Evolutionary conservation across 2,329 filamentous ascomycete species (phyloP).

Genomic region (Ascochyta lentis): DNA sequence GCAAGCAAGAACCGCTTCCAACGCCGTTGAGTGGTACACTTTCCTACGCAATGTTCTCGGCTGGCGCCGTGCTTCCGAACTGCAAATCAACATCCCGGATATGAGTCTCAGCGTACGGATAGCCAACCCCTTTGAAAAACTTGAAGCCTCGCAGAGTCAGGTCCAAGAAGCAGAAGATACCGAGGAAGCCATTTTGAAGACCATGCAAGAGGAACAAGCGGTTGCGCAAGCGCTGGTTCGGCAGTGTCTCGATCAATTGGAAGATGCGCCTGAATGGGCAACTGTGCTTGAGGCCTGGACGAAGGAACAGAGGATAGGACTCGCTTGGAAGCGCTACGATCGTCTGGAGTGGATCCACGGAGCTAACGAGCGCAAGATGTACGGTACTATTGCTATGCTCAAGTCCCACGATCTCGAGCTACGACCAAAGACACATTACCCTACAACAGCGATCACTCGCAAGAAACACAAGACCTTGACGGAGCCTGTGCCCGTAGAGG

Average conservation of each 20-base stretch:
- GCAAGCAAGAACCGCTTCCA: conserved; percentile 65
- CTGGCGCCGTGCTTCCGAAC: conserved; percentile 61
- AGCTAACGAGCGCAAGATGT: conserved; percentile 71
- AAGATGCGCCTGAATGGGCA: conserved; percentile 63
- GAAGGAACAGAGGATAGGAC: conserved; percentile 64
- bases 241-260: conserved; percentile 65
- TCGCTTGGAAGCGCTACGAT: conserved; percentile 74
- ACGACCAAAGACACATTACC: conserved; percentile 69
- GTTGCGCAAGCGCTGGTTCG: conserved; percentile 64
- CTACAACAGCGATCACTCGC: conserved; percentile 55
- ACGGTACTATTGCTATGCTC: conserved; percentile 71
- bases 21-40: conserved; percentile 72
- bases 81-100: conserved; percentile 69
- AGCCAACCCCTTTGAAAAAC: conserved; percentile 64
- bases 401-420: conserved; percentile 71
- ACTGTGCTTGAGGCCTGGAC: conserved; percentile 67
- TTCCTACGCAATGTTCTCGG: conserved; percentile 68
- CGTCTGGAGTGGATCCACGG: conserved; percentile 73
- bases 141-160: conserved; percentile 54
- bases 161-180: conserved; percentile 53
- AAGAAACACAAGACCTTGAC: conserved; percentile 53
- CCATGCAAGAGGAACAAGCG: conserved; percentile 60
- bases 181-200: conserved; percentile 54
- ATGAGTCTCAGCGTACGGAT: conserved; percentile 65
- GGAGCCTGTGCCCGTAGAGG: conserved; percentile 69